Percentiles rank a stretch among this genome's conserved stretches.
Evolutionary conservation across 805 yeast genomes (phyloP).

Genomic region (Candida quercuum): DNA sequence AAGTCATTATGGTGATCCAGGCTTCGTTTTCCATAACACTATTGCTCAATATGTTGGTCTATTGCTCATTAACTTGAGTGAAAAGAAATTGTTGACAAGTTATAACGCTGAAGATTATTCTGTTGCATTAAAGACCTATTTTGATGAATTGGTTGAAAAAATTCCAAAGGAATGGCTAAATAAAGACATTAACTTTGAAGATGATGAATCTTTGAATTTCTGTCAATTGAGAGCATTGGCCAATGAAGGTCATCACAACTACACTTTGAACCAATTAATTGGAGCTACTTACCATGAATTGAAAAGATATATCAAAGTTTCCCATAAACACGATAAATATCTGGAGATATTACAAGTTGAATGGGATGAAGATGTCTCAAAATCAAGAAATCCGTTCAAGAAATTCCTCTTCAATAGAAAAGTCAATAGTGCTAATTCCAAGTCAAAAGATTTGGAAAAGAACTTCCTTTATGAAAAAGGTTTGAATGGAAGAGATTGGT

Average conservation of each 20-base stretch:
- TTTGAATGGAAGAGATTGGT: slow-evolving; percentile 44
- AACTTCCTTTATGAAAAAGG: slow-evolving; percentile 40
- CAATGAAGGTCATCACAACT: slow-evolving; percentile 5
- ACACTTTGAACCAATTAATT: slow-evolving; percentile 25
- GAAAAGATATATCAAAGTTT: slow-evolving; percentile 15
- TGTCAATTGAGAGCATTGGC: slow-evolving; percentile 6
- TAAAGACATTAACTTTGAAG: slow-evolving; percentile 10
- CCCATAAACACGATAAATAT: slow-evolving; percentile 24
- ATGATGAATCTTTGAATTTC: slow-evolving; percentile 6
- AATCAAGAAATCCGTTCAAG: slow-evolving; percentile 28
- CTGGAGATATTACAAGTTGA: slow-evolving; percentile 15
- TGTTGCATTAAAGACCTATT: slow-evolving; percentile 29
- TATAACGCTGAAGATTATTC: slow-evolving; percentile 33
- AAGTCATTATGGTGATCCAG: slow-evolving; percentile 57
- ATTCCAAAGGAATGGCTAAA: slow-evolving; percentile 36
- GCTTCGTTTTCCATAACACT: slow-evolving; percentile 52
- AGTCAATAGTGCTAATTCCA: slow-evolving; percentile 27
- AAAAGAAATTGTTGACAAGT: slow-evolving; percentile 40
- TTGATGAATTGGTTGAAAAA: slow-evolving; percentile 28
- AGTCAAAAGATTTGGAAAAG: slow-evolving; percentile 39
- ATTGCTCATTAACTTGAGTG: slow-evolving; percentile 42
- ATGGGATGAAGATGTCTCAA: slow-evolving; percentile 25
- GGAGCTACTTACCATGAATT: slow-evolving; percentile 25
- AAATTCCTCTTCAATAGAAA: slow-evolving; percentile 22
- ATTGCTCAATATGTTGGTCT: slow-evolving; percentile 50